Conservation (phyloP, 2,329 filamentous ascomycete genomes). For the Penicillium sp. region DNA sequence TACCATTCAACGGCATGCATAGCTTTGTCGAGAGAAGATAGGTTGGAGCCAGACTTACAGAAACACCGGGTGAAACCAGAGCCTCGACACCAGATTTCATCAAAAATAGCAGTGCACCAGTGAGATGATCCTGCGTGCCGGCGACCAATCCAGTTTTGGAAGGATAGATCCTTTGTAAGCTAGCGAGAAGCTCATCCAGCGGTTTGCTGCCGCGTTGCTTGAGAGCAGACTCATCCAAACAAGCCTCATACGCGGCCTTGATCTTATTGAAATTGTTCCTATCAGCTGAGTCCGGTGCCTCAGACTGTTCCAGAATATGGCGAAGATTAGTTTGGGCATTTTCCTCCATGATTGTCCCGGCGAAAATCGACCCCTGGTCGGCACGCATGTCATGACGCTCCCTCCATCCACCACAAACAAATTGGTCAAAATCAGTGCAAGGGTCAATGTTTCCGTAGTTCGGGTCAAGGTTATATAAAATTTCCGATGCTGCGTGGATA, state of each 20-base stretch:
- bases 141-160: conserved; percentile 29
- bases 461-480: conserved; percentile 65
- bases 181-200: conserved; percentile 59
- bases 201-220: conserved; percentile 60
- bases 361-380: conserved; percentile 65
- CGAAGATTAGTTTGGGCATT: conserved; percentile 62
- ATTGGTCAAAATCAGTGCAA: conserved; percentile 70
- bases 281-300: conserved; percentile 36
- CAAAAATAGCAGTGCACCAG: conserved; percentile 42
- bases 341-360: conserved; percentile 65
- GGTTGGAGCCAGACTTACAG: conserved; percentile 30
- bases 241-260: conserved; percentile 67
- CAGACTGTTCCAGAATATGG: conserved; percentile 64
- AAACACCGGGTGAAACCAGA: conserved; percentile 37
- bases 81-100: conserved; percentile 41
- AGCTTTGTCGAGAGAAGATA: not conserved
- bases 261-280: conserved; percentile 66
- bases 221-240: conserved; percentile 65
- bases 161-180: conserved; percentile 55
- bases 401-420: conserved; percentile 70
- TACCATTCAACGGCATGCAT: too few relatives aligned
- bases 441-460: conserved; percentile 67
- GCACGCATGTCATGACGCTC: conserved; percentile 66
- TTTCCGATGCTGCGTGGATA: conserved; percentile 65
- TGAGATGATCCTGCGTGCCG: conserved; percentile 33